Evolutionary conservation across 2,329 filamentous ascomycete species (phyloP), one percentile per base, ranked within the genome.

Genomic region (Macrophomina tecta): DNA sequence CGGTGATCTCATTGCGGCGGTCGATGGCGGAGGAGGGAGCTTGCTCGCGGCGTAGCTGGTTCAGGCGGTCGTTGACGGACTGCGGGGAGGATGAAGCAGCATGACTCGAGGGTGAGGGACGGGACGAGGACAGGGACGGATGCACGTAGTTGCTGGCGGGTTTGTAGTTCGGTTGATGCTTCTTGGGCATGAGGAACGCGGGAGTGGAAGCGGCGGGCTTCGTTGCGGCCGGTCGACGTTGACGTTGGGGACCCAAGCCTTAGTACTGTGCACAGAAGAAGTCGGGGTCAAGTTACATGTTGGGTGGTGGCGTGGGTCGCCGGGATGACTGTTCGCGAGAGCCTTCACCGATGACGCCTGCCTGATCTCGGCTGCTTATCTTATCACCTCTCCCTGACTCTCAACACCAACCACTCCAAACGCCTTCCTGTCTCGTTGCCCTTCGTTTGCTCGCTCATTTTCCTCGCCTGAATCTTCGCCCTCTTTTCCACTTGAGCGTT

Each of bases 31-130:
- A 72, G 56, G 74, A 70, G 1, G 77, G 77, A 30, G 77, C 70
- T 68, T 82, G 79, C 65, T 81, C 77, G 62, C 77, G 78, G 18
- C 82, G 80, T 11, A 84, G 76, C 69, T 82, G 81, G 53, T 78
- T 76, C 62, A 84, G 79, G 49, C 80, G 80, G 71, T 84, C 79
- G 71, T 82, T 84, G 70, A 84, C 82, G n/a, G 71, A 75, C 66
- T 72, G 2, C 74, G 69, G n/a, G 72, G 63, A 28, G 6, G 53
- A 52, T 16, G 64, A 45, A 30, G 18, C 53, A 11, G 65, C 56
- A 38, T 60, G 23, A 72, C 70, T 66, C 1, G 74, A 69, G 30
- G 71, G 69, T 30, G 72, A 70, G 45, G 73, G 70, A 18, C 73
- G 70, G 32, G 76, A 73, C 69, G 73, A 75, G 45, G 76, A 73